Evolutionary conservation across 2,329 filamentous ascomycete genomes (phyloP).

Genomic region (Cladorrhinum sp.): DNA sequence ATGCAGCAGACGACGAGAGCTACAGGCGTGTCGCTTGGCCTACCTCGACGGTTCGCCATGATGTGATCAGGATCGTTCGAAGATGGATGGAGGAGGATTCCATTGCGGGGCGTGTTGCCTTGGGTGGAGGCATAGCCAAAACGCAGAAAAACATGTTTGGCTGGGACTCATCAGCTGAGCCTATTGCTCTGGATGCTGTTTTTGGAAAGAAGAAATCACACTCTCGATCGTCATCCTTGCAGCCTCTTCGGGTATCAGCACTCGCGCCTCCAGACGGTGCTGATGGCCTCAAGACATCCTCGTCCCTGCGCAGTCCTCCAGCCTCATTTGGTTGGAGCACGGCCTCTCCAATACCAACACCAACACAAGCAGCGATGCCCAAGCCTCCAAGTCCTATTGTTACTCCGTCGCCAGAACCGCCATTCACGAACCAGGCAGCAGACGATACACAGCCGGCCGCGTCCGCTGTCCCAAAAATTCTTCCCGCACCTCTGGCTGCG

Average conservation of each 20-base stretch:
- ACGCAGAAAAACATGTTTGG: conserved; percentile 55
- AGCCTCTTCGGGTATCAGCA: conserved; percentile 11
- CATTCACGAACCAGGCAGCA: background rate
- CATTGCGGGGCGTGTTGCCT: conserved; percentile 48
- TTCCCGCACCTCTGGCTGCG: background rate
- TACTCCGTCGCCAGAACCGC: background rate
- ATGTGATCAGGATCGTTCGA: conserved; percentile 57
- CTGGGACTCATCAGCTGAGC: conserved; percentile 55
- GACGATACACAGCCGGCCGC: background rate
- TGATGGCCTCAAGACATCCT: background rate
- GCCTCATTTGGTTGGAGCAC: conserved; percentile 29
- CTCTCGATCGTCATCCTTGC: conserved; percentile 28
- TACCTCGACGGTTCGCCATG: conserved; percentile 50
- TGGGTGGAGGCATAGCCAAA: conserved; percentile 42
- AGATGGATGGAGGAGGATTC: conserved; percentile 66
- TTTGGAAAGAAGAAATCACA: conserved; percentile 38
- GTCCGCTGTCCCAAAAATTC: too few species aligned
- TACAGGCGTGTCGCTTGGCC: conserved; percentile 59
- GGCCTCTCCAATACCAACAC: conserved; percentile 1
- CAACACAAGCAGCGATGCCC: background rate
- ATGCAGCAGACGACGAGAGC: conserved; percentile 55
- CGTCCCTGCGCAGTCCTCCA: conserved; percentile 4
- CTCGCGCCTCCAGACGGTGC: background rate
- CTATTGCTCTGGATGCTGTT: conserved; percentile 47
- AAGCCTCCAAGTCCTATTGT: background rate